These are phyloP conservation scores for Theileria annulata DNA, from an alignment of 169 alveolate genomes.

Conservation along the genomic window DNA sequence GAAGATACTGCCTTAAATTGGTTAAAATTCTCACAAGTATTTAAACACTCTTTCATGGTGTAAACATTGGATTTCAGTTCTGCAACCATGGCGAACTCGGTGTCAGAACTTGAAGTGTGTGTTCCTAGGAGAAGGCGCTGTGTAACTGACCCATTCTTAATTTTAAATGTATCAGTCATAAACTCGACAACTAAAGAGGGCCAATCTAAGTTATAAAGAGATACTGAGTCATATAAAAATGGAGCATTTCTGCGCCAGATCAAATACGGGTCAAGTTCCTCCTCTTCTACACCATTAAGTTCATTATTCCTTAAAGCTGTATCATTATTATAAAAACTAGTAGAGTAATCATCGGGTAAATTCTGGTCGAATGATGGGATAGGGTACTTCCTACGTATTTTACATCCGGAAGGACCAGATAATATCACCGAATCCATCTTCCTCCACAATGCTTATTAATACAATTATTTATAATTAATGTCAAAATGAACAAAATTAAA, in stretches of 20 bases:
- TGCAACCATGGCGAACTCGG: constrained; percentile 86
- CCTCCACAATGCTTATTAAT: background rate
- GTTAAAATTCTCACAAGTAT: constrained; percentile 75
- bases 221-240: constrained; percentile 89
- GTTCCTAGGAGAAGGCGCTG: constrained; percentile 90
- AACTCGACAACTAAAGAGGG: constrained; percentile 90
- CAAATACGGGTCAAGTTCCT: constrained; percentile 55
- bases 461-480: background rate
- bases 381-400: constrained; percentile 49
- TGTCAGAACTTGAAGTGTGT: constrained; percentile 89
- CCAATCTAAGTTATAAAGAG: constrained; percentile 93
- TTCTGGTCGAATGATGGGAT: constrained; percentile 1
- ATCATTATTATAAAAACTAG: background rate
- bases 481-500: background rate
- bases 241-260: constrained; percentile 96
- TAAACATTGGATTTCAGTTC: constrained; percentile 76
- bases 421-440: constrained; percentile 61
- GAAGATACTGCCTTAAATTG: constrained; percentile 59
- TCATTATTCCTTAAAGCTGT: constrained; percentile 7
- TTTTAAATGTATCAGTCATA: constrained; percentile 69
- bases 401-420: constrained; percentile 51
- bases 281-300: constrained; percentile 32
- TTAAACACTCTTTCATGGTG: constrained; percentile 65
- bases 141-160: constrained; percentile 72
- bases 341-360: background rate